Conservation (phyloP, 2,329 filamentous ascomycete genomes). For the Cercospora citrullina region DNA sequence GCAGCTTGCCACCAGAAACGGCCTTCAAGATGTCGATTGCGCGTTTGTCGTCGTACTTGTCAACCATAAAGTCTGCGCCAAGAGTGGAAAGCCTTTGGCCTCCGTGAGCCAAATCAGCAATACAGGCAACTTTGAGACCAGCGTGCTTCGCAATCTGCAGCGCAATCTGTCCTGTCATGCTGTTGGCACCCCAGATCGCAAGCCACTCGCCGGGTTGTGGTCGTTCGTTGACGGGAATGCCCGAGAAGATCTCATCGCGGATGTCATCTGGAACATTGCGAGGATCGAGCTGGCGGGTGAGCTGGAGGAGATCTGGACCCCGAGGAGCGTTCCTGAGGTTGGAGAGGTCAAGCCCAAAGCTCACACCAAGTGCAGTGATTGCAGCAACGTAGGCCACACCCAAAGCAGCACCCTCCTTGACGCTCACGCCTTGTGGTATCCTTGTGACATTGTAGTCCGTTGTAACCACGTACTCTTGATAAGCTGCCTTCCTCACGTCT, state of each 20-base stretch:
- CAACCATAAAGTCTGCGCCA: conserved; percentile 65
- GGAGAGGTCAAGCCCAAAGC: conserved; percentile 66
- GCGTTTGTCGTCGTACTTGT: conserved; percentile 65
- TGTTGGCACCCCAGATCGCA: conserved; percentile 74
- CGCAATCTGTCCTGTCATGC: conserved; percentile 66
- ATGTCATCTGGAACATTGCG: conserved; percentile 62
- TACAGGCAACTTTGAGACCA: conserved; percentile 63
- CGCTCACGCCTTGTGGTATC: conserved; percentile 56
- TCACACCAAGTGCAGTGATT: conserved; percentile 65
- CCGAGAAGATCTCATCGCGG: conserved; percentile 60
- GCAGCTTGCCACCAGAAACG: conserved; percentile 58
- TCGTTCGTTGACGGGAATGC: conserved; percentile 55
- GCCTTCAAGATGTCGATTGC: conserved; percentile 64
- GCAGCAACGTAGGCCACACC: conserved; percentile 74
- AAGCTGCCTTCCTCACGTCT: conserved; percentile 69
- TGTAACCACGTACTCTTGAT: conserved; percentile 68
- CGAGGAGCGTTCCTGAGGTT: conserved; percentile 38
- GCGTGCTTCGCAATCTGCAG: conserved; percentile 68
- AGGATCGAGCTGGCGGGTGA: conserved; percentile 51
- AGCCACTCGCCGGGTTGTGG: conserved; percentile 66
- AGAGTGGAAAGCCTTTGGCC: conserved; percentile 57
- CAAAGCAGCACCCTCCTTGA: conserved; percentile 61
- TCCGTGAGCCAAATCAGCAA: conserved; percentile 68
- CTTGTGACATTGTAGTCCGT: conserved; percentile 65
- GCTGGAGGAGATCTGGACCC: conserved; percentile 60